Percentiles rank a stretch among this genome's conserved stretches.
Evolutionary conservation across 768 basidiomycete species (phyloP).

Genomic region (Porpolomopsis calyptriformis): DNA sequence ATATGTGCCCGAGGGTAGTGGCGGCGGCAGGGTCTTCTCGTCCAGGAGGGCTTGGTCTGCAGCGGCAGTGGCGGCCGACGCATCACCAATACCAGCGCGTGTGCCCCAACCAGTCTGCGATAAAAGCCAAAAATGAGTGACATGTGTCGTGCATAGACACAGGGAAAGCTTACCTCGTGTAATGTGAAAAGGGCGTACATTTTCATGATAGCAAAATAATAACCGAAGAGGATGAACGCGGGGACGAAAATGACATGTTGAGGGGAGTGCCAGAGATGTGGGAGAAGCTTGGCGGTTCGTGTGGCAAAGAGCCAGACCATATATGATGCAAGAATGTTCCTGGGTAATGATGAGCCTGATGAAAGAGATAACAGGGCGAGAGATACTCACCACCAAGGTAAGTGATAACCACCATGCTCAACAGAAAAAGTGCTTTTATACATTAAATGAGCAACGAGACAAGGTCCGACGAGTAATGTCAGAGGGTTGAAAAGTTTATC

Average conservation of each 20-base stretch:
- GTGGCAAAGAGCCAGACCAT: slow-evolving; percentile 62
- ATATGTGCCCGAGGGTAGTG: neutral
- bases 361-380: slow-evolving; percentile 2
- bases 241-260: slow-evolving; percentile 72
- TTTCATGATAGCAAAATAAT: slow-evolving; percentile 94
- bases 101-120: slow-evolving; percentile 86
- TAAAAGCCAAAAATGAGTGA: slow-evolving; percentile 3
- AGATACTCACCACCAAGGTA: slow-evolving; percentile 65
- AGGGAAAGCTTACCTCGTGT: slow-evolving; percentile 50
- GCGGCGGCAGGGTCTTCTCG: neutral
- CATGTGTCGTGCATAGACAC: neutral
- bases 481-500: slow-evolving; percentile 82
- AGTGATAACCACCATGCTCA: slow-evolving; percentile 62
- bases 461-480: slow-evolving; percentile 77
- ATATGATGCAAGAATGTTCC: slow-evolving; percentile 63
- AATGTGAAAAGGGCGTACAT: slow-evolving; percentile 82
- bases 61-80: slow-evolving; percentile 63
- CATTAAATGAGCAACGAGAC: slow-evolving; percentile 63
- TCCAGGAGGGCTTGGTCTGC: slow-evolving; percentile 26
- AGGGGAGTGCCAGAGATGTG: slow-evolving; percentile 71
- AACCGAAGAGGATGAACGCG: slow-evolving; percentile 82
- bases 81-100: slow-evolving; percentile 87
- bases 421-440: slow-evolving; percentile 68
- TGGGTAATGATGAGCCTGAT: slow-evolving; percentile 16
- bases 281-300: slow-evolving; percentile 71